Evolutionary conservation across 2,329 filamentous ascomycete species (phyloP).

Genomic region (Xylaria polymorpha): DNA sequence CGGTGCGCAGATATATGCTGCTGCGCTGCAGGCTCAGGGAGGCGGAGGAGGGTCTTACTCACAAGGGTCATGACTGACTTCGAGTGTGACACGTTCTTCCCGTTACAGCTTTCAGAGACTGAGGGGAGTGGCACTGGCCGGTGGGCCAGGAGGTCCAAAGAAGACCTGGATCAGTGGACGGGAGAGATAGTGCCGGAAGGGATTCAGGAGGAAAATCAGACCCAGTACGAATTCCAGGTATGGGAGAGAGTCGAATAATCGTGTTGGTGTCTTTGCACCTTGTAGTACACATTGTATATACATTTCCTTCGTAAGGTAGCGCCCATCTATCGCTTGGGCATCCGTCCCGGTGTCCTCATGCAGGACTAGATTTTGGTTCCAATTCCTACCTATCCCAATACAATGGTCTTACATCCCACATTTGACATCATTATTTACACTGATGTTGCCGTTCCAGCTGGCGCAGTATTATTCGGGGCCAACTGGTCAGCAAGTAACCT

Average conservation of each 20-base stretch:
- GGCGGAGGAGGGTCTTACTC: conserved; percentile 71
- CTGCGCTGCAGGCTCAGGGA: conserved; percentile 70
- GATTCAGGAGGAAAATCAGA: conserved; percentile 71
- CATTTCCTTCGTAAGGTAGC: conserved; percentile 8
- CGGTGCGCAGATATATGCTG: conserved; percentile 84
- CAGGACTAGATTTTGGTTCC: conserved; percentile 8
- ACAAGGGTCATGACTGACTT: conserved; percentile 76
- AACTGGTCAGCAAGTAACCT: conserved; percentile 54
- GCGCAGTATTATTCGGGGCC: conserved; percentile 3
- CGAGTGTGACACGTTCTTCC: conserved; percentile 81
- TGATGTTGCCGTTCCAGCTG: conserved; percentile 1
- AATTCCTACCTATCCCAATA: conserved; percentile 9
- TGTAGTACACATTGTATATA: conserved; percentile 40
- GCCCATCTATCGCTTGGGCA: conserved; percentile 17
- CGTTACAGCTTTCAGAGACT: conserved; percentile 62
- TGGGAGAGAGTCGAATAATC: conserved; percentile 67
- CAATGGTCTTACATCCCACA: conserved; percentile 24
- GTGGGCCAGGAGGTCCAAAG: conserved; percentile 66
- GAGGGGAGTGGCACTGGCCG: conserved; percentile 43
- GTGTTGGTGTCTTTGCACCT: conserved; percentile 23
- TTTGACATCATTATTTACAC: background rate
- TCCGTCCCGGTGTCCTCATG: conserved; percentile 7
- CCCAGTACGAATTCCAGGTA: conserved; percentile 77
- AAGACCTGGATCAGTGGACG: conserved; percentile 70
- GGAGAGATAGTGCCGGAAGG: conserved; percentile 71